Conservation (phyloP, 345 rosid species). For the Salix purpurea region DNA sequence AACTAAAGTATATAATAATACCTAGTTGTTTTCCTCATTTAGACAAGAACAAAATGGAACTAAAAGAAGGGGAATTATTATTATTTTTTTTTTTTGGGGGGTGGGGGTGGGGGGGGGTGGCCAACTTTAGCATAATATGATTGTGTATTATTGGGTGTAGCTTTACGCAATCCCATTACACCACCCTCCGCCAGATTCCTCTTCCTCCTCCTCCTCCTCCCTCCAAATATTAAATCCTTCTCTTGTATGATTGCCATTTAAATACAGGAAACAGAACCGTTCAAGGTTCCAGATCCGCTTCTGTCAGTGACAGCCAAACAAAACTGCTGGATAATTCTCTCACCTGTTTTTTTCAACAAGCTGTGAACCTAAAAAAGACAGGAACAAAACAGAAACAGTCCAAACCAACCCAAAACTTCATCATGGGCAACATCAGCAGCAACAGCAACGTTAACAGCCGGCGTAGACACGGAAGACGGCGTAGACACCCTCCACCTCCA, state of each 20-base stretch:
- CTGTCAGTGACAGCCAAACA: neutral
- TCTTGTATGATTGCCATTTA: neutral
- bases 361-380: neutral
- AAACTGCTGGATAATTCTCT: neutral
- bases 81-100: no score
- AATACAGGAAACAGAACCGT: neutral
- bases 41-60: neutral
- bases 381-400: neutral
- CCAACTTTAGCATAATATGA: conserved; percentile 15
- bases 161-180: conserved; percentile 42
- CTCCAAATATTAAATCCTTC: no score
- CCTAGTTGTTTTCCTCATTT: neutral
- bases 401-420: neutral
- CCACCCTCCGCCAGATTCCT: conserved; percentile 10
- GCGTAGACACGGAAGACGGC: conserved; percentile 49
- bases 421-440: conserved; percentile 72
- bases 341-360: conserved; percentile 9
- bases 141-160: conserved; percentile 40
- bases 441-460: conserved; percentile 53
- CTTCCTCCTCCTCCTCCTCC: conserved; percentile 11
- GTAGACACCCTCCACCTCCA: conserved; percentile 42
- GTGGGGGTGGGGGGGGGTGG: neutral
- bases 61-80: neutral
- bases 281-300: neutral
- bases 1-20: neutral